phyloP scores from a whole-genome alignment of 1,284 basidiomycete species.

The Exobasidium cylindrosporum region DNA sequence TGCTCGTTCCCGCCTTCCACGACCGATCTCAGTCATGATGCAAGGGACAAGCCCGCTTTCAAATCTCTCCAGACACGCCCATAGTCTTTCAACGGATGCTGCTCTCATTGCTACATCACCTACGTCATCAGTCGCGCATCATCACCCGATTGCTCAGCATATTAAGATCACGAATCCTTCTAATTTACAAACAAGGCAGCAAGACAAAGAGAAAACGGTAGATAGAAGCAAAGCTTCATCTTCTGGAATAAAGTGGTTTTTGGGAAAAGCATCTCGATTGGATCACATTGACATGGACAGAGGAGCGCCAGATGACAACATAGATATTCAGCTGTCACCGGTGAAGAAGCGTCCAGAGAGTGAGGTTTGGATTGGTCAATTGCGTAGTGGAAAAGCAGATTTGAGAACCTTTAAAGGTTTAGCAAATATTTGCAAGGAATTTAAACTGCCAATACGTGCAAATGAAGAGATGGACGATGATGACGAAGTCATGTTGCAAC shows the following conservation, averaged over 20 bases:
- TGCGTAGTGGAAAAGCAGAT: slow-evolving; percentile 23
- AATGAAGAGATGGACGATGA: slow-evolving; percentile 2
- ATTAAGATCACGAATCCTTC: background rate
- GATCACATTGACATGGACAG: background rate
- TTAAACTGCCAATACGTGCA: slow-evolving; percentile 20
- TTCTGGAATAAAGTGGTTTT: slow-evolving; percentile 15
- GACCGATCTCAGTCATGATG: slow-evolving; percentile 35
- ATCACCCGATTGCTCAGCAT: background rate
- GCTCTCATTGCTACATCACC: background rate
- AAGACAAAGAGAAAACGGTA: background rate
- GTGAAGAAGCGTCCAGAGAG: slow-evolving; percentile 33
- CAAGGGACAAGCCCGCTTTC: background rate
- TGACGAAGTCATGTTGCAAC: background rate
- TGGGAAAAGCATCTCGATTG: slow-evolving; percentile 24
- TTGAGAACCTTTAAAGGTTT: slow-evolving; percentile 25
- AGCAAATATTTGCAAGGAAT: slow-evolving; percentile 27
- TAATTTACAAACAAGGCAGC: background rate
- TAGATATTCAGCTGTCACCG: slow-evolving; percentile 21
- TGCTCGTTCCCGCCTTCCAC: slow-evolving; percentile 25
- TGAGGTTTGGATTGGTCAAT: slow-evolving; percentile 26
- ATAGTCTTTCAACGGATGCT: background rate
- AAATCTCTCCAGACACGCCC: background rate
- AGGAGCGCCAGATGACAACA: background rate
- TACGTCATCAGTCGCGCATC: background rate
- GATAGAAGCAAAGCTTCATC: background rate